phyloP scores from a whole-genome alignment of 768 basidiomycete genomes.

The Suillus decipiens region DNA sequence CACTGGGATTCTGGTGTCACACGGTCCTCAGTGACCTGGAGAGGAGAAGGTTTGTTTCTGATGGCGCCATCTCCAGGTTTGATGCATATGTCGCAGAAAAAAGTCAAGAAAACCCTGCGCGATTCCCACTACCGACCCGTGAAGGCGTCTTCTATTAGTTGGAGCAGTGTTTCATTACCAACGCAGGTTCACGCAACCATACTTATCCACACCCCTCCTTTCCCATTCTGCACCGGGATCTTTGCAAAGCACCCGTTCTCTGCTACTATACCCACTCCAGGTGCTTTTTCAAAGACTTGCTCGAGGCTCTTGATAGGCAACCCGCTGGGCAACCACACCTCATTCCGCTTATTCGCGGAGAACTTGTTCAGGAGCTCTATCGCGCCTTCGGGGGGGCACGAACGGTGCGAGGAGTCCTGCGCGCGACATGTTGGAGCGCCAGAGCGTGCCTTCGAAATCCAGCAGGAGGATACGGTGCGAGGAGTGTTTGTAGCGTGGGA shows the following conservation, averaged over 20 bases:
- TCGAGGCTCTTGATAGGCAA: constrained; percentile 66
- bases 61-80: not conserved
- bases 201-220: constrained; percentile 60
- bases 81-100: not conserved
- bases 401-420: constrained; percentile 44
- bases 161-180: too few species aligned
- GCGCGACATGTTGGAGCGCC: constrained; percentile 58
- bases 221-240: constrained; percentile 31
- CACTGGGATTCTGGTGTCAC: constrained; percentile 3
- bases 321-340: constrained; percentile 84
- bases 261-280: constrained; percentile 78
- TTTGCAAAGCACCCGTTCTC: constrained; percentile 90
- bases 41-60: not conserved
- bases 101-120: not conserved
- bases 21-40: constrained; percentile 3
- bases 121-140: constrained; percentile 1
- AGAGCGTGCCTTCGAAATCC: constrained; percentile 82
- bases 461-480: constrained; percentile 65
- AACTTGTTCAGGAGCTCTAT: constrained; percentile 57
- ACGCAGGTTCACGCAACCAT: too few species aligned
- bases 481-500: constrained; percentile 69
- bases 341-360: constrained; percentile 64
- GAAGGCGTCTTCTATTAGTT: not conserved
- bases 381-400: constrained; percentile 38
- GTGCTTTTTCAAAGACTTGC: constrained; percentile 57